Conservation (phyloP, 2,329 filamentous ascomycete genomes). For the Ceratocystis smalleyi region DNA sequence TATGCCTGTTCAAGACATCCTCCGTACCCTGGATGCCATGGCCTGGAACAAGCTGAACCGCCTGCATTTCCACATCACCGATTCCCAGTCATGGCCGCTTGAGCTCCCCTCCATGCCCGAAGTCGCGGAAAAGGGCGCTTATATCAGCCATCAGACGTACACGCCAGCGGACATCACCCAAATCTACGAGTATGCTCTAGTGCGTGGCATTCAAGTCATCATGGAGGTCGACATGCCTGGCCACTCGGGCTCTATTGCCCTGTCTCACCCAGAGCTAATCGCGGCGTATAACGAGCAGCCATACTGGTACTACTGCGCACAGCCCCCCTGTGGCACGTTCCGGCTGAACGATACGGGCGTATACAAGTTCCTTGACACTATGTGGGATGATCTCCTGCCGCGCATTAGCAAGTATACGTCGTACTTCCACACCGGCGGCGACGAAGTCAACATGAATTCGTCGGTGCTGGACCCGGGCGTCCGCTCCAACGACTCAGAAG, state of each 20-base stretch:
- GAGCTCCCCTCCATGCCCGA: slow-evolving; percentile 62
- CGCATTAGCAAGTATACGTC: slow-evolving; percentile 51
- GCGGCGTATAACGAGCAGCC: slow-evolving; percentile 44
- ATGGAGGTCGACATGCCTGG: slow-evolving; percentile 72
- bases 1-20: slow-evolving; percentile 51
- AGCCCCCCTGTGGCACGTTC: slow-evolving; percentile 53
- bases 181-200: slow-evolving; percentile 55
- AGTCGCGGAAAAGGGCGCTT: slow-evolving; percentile 58
- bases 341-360: slow-evolving; percentile 61
- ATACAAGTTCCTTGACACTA: slow-evolving; percentile 51
- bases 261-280: slow-evolving; percentile 55
- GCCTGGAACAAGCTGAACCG: slow-evolving; percentile 72
- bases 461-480: slow-evolving; percentile 62
- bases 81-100: slow-evolving; percentile 74
- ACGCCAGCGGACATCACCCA: slow-evolving; percentile 44
- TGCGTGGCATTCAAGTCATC: slow-evolving; percentile 54
- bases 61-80: slow-evolving; percentile 66
- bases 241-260: slow-evolving; percentile 53
- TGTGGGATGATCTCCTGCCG: slow-evolving; percentile 65
- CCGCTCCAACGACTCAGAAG: slow-evolving; percentile 43
- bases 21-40: slow-evolving; percentile 59
- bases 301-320: slow-evolving; percentile 43
- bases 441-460: slow-evolving; percentile 67
- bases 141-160: slow-evolving; percentile 52
- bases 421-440: slow-evolving; percentile 76